Percentiles rank a stretch among this genome's conserved stretches.
phyloP scores from a whole-genome alignment of 2,329 filamentous ascomycete genomes.

The Penicillium sp. region DNA sequence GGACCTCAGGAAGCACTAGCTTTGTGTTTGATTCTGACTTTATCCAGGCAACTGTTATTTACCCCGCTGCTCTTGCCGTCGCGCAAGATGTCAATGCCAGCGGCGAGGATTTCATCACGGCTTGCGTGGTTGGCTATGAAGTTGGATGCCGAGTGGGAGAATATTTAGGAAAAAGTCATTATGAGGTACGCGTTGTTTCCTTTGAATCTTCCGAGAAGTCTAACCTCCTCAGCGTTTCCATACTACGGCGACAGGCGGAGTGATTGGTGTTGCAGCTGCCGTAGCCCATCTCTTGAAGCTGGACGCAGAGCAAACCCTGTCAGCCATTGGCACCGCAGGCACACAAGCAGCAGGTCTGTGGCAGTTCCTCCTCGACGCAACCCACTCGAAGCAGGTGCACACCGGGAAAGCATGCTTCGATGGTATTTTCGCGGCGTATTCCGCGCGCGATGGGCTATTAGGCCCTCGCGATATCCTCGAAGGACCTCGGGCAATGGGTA shows the following conservation, averaged over 20 bases:
- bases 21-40: slow-evolving; percentile 1
- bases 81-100: slow-evolving; percentile 26
- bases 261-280: slow-evolving; percentile 28
- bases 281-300: slow-evolving; percentile 24
- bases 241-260: slow-evolving; percentile 25
- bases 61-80: slow-evolving; percentile 27
- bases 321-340: slow-evolving; percentile 29
- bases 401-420: slow-evolving; percentile 31
- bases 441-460: slow-evolving; percentile 24
- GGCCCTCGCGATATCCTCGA: slow-evolving; percentile 28
- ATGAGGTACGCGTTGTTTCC: slow-evolving; percentile 20
- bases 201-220: neutral
- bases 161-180: slow-evolving; percentile 29
- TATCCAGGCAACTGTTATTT: slow-evolving; percentile 27
- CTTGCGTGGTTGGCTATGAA: slow-evolving; percentile 31
- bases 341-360: slow-evolving; percentile 32
- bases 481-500: slow-evolving; percentile 26
- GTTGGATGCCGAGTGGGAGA: slow-evolving; percentile 28
- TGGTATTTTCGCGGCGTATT: slow-evolving; percentile 30
- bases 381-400: slow-evolving; percentile 31
- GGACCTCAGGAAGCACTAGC: too few species aligned
- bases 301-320: slow-evolving; percentile 19
- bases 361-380: slow-evolving; percentile 30
- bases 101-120: slow-evolving; percentile 28
- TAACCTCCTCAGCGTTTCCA: slow-evolving; percentile 21